Evolutionary conservation across 805 yeast species (phyloP), one percentile per base, ranked within the genome.

Genomic region (Kodamaea fukazawae): DNA sequence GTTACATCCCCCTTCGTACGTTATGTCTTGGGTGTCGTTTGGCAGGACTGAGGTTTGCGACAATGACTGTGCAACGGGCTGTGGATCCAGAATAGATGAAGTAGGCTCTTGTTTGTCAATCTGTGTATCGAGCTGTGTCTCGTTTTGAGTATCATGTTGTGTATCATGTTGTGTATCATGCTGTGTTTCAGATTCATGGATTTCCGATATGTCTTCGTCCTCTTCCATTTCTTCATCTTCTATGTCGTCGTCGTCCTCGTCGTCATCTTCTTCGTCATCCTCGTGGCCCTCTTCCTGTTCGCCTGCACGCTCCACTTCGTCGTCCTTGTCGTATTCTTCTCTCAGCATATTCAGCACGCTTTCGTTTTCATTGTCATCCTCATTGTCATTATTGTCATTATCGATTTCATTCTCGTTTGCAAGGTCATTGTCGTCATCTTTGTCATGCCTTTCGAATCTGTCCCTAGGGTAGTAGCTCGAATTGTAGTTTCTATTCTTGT

Each of bases 291-390:
- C 34, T 11, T 36, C 28, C 23, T 37, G 38, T 16, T 38, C 30
- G 10, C 22, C 31, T 22, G 34, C 36, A 17, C 31, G 38, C 14
- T 22, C 15, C 10, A 11, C 27, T 16, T 36, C 34, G 4, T 31
- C 31, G 12, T 31, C 29, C 15, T 37, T 27, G 15, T 27, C 30
- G 30, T 6, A 14, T 7, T 27, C 30, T 8, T 25, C 14, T 9
- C 32, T 23, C 8, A 20, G 23, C 23, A 20, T 20, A 8, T 20
- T 20, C 23, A 20, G 23, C 23, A 20, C 25, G 15, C 20, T 35
- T 13, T 40, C 42, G n/a, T 38, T 36, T 4, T 39, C 43, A 9
- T 39, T 40, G n/a, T 44, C 42, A 3, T 38, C 25, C 15, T 27
- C 30, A 13, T 32, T 7, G 11, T 18, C 29, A 3, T 40, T 29